Conservation (phyloP, 441 rosid genomes). For the Croton laevigatus region DNA sequence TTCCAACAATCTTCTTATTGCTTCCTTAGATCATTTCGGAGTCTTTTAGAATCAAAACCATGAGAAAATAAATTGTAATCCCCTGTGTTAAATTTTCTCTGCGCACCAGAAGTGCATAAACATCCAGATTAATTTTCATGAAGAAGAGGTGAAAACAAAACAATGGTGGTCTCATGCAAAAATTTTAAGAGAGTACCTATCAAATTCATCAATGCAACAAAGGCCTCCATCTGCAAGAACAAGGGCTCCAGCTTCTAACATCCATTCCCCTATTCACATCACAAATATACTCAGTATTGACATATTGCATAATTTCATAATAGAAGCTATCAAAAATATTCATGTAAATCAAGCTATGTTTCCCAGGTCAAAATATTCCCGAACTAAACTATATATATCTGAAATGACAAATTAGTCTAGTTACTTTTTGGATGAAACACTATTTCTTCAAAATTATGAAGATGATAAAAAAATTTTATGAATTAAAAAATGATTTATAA, state of each 20-base stretch:
- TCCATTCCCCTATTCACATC: constrained; percentile 82
- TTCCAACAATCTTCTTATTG: background rate
- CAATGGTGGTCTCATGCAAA: constrained; percentile 11
- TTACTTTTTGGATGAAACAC: background rate
- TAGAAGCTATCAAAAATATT: background rate
- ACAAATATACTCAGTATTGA: constrained; percentile 14
- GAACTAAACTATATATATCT: too few relatives aligned
- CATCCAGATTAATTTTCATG: too few relatives aligned
- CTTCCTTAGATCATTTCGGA: too few relatives aligned
- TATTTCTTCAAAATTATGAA: background rate
- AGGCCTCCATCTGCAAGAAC: constrained; percentile 99
- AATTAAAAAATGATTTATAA: background rate
- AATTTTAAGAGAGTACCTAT: constrained; percentile 43
- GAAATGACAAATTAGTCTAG: background rate
- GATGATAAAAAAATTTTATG: background rate
- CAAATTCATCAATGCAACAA: constrained; percentile 98
- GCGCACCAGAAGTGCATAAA: too few relatives aligned
- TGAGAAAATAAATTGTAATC: too few relatives aligned
- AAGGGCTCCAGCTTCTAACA: constrained; percentile 99
- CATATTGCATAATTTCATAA: constrained; percentile 9
- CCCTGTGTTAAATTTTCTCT: too few relatives aligned
- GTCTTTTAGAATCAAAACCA: too few relatives aligned
- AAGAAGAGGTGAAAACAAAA: background rate
- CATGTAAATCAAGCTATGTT: constrained; percentile 8
- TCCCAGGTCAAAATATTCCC: too few relatives aligned